A percentile compares a stretch with the other conserved stretches of the same genome.
phyloP scores from a whole-genome alignment of 805 yeast species.

The Scheffersomyces amazonensis region DNA sequence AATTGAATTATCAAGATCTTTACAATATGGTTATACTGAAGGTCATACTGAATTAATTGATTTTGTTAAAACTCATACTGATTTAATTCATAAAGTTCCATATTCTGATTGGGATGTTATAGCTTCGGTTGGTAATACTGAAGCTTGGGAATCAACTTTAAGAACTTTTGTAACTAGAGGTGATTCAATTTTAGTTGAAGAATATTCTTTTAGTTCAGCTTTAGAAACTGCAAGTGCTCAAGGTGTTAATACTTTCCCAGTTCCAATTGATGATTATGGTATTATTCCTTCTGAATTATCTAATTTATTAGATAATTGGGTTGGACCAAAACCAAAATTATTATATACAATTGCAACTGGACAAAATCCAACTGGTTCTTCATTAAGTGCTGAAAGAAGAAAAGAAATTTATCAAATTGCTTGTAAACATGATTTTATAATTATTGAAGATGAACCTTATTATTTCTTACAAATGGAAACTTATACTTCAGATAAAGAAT shows the following conservation, averaged over 20 bases:
- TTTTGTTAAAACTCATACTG: constrained; percentile 76
- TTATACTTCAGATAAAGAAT: constrained; percentile 47
- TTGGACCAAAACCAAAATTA: constrained; percentile 72
- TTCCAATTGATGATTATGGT: constrained; percentile 77
- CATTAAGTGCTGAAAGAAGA: constrained; percentile 76
- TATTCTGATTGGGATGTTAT: constrained; percentile 68
- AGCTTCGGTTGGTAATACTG: constrained; percentile 83
- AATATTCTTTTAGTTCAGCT: constrained; percentile 79
- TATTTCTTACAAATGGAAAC: constrained; percentile 91
- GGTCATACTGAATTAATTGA: constrained; percentile 72
- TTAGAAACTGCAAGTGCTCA: constrained; percentile 76
- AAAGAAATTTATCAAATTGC: constrained; percentile 71
- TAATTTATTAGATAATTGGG: constrained; percentile 65
- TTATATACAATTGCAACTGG: constrained; percentile 94
- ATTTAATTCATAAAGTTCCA: constrained; percentile 42
- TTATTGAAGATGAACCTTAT: constrained; percentile 96
- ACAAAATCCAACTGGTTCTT: constrained; percentile 96
- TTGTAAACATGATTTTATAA: constrained; percentile 78
- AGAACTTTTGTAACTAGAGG: constrained; percentile 77
- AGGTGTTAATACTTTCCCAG: constrained; percentile 67
- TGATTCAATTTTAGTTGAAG: constrained; percentile 82
- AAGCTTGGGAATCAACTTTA: constrained; percentile 79
- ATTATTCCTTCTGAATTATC: constrained; percentile 71
- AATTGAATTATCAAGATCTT: constrained; percentile 75
- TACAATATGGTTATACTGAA: constrained; percentile 86